These are phyloP conservation scores for Malus fusca DNA, from an alignment of 306 rosid genomes.

Conservation along the genomic window DNA sequence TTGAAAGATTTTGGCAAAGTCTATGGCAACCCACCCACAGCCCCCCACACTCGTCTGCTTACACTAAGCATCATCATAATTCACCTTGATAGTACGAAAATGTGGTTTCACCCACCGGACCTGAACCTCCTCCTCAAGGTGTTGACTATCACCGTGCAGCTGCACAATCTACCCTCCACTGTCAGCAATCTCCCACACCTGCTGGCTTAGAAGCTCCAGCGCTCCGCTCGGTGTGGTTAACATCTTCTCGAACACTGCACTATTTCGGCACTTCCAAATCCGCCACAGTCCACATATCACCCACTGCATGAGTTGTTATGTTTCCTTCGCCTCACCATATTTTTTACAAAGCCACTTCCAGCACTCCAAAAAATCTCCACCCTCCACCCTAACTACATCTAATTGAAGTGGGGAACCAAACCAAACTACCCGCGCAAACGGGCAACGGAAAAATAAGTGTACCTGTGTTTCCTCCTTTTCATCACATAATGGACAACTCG, in stretches of 20 bases:
- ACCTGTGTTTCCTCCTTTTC: background rate
- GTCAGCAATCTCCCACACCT: background rate
- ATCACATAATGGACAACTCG: background rate
- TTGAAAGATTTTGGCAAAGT: too few relatives aligned
- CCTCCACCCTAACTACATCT: background rate
- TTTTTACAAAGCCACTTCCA: too few relatives aligned
- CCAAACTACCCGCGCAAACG: background rate
- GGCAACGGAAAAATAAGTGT: background rate
- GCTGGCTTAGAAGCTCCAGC: too few relatives aligned
- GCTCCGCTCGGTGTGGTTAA: too few relatives aligned
- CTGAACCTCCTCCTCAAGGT: accelerated
- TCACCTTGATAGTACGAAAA: background rate
- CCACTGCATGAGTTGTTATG: too few relatives aligned
- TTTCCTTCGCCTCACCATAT: too few relatives aligned
- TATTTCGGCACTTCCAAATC: too few relatives aligned
- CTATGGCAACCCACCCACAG: background rate
- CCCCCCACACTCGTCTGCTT: background rate
- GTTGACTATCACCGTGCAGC: too few relatives aligned
- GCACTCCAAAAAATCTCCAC: background rate
- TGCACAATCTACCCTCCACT: background rate
- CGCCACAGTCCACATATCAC: too few relatives aligned
- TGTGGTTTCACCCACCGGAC: background rate
- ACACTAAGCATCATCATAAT: background rate
- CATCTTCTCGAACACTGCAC: too few relatives aligned
- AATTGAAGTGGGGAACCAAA: background rate